Base-by-base conservation (phyloP, 2,329 filamentous ascomycete genomes). In the Fusarium redolens region DNA sequence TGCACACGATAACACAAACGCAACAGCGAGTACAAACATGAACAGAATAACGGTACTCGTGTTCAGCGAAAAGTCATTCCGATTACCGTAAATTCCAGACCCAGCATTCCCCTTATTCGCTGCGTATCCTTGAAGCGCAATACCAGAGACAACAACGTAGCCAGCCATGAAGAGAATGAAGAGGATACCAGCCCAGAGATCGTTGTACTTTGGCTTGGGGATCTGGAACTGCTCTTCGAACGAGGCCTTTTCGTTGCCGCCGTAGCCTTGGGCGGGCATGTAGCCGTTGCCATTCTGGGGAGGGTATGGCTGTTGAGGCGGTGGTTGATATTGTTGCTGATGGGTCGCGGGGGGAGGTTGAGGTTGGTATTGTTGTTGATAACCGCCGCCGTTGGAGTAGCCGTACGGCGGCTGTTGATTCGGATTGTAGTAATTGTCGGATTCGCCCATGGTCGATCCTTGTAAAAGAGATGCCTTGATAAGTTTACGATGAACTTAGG, bases 41-140 rank as follows among this genome's bases (percentile, higher is more conserved):
- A 98, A 97, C 20, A 98, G 87, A 44, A 97, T 90, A 44, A 98
- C 86, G 0, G 94, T 97, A 81, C 97, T 97, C 51, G 92, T 94
- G 78, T 93, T 89, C 66, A 97, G 87, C 17, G 86, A 85, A 48
- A 91, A 95, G 57, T 85, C 86, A 76, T 93, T 93, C 35, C 81
- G 77, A 51, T 89, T 87, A 74, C 88, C 87, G 79, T 96, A 95
- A 79, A 97, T 95, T 18, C 92, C 92, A 14, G 88, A 87, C 68
- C 92, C 93, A 72, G 90, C 91, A 79, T 89, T 88, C 17, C 85
- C 83, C 73, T 90, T 89, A 48, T 89, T 91, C 14, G 81, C 83
- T 72, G 89, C 86, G 78, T 97, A 97, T 59, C 93, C 93, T 73
- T 92, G 88, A 43, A 98, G 89, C 0, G 91, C 86, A 38, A 97